Evolutionary conservation across 108 stramenopile genomes (phyloP).

Genomic region (Skeletonema grethae): DNA sequence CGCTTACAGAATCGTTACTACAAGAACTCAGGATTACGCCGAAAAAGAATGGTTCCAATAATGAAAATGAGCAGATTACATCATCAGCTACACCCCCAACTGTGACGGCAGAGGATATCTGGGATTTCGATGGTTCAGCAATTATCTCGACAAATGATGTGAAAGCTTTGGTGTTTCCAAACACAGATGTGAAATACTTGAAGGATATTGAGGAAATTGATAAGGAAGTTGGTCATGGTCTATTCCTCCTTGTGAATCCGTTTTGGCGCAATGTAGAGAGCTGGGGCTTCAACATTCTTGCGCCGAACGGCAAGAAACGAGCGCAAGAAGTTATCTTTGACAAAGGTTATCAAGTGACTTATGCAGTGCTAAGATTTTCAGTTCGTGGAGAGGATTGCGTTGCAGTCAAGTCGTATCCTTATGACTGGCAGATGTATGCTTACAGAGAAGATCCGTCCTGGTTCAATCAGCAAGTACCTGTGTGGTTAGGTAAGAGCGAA

Average conservation of each 20-base stretch:
- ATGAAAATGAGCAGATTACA: conserved; percentile 20
- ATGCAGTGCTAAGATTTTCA: conserved; percentile 57
- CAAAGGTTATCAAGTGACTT: conserved; percentile 70
- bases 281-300: conserved; percentile 83
- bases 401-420: conserved; percentile 82
- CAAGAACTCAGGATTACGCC: conserved; percentile 53
- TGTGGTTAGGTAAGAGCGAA: conserved; percentile 68
- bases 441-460: conserved; percentile 71
- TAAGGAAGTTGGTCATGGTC: conserved; percentile 55
- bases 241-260: conserved; percentile 81
- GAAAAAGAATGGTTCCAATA: conserved; percentile 5
- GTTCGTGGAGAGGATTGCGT: conserved; percentile 81
- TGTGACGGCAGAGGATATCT: conserved; percentile 73
- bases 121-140: conserved; percentile 90
- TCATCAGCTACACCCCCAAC: conserved; percentile 37
- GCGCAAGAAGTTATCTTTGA: conserved; percentile 77
- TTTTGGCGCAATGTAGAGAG: conserved; percentile 85
- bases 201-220: conserved; percentile 70
- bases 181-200: conserved; percentile 81
- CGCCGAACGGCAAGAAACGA: conserved; percentile 70
- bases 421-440: conserved; percentile 90
- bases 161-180: conserved; percentile 80
- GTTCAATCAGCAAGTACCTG: conserved; percentile 44
- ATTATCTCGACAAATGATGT: conserved; percentile 61
- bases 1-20: conserved; percentile 65